Evolutionary conservation across 129 eudicot species (phyloP), one percentile per base, ranked within the genome.

Genomic region (Apium graveolens): DNA sequence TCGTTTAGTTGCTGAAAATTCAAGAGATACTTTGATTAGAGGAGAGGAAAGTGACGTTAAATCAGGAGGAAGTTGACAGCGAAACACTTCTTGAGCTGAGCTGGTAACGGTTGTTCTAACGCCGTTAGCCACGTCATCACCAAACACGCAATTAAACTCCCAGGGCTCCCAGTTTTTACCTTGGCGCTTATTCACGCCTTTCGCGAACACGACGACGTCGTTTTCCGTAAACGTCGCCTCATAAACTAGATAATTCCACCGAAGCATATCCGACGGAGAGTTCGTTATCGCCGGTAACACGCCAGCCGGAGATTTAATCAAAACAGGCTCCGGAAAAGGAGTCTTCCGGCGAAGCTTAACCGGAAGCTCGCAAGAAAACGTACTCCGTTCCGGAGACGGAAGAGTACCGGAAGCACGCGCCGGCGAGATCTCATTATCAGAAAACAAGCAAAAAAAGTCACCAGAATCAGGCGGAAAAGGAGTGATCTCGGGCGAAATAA

Each of bases 21-120:
- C 76, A 17, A 93, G 72, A 9, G 96, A 82, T 18, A 86, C 90
- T 80, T 60, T 85, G 69, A 91, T 68, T 14, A 65, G 76, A 29
- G 41, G 49, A 44, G 77, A 74, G 13, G 60, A 14, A 11, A 72
- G 21, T 1, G 21, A 84, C 84, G 87, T 84, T 76, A 79, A 60
- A 2, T 84, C 66, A 4, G 98, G 98, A 4, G 98, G 98, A 1
- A 81, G 89, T 66, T 84, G 55, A 80, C 98, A 93, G 32, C 98
- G 89, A 81, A 93, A 93, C 7, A 93, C 98, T 65, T 93, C 98
- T 69, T 91, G 98, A 45, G 65, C 5, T 11, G 98, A 89, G 49
- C 84, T 78, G 1, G 87, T 93, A 65, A 91, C 97, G 80, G 87
- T 51, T 7, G 97, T 93, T 31, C 38, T 86, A 18, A 93, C 91